Percentiles rank a stretch among this genome's conserved stretches.
These are phyloP conservation scores for Cordia subcordata DNA, from an alignment of 257 asterid genomes.

Conservation along the genomic window DNA sequence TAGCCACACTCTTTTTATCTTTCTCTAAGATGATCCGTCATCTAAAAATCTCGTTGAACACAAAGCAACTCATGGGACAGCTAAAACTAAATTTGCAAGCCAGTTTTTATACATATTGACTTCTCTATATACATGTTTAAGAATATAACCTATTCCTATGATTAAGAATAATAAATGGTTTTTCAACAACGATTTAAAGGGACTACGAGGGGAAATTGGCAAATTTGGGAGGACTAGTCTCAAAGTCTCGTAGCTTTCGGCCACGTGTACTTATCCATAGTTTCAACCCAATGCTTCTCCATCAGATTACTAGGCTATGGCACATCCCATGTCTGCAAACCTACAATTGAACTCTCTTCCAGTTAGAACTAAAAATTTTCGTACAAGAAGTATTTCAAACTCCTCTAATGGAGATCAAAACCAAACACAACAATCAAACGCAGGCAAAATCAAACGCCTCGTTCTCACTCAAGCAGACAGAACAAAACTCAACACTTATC, in stretches of 20 bases:
- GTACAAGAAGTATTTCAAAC: conserved; percentile 12
- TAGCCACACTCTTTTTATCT: too few species aligned
- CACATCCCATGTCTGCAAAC: neutral
- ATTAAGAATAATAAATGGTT: too few species aligned
- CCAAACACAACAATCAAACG: conserved; percentile 8
- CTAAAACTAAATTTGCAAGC: too few species aligned
- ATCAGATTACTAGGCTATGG: neutral
- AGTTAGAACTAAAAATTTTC: neutral
- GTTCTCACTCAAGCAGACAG: conserved; percentile 56
- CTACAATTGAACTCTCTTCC: neutral
- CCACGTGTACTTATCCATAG: neutral
- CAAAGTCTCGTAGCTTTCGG: neutral
- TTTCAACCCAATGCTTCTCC: neutral
- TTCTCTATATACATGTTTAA: too few species aligned
- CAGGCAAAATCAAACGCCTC: conserved; percentile 53
- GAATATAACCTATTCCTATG: too few species aligned
- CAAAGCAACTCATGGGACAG: too few species aligned
- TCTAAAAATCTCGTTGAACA: too few species aligned
- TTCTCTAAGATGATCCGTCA: too few species aligned
- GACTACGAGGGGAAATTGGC: too few species aligned
- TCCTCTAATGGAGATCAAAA: conserved; percentile 11
- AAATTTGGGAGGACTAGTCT: too few species aligned
- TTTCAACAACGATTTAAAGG: too few species aligned
- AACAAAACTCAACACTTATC: conserved; percentile 45
- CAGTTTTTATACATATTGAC: too few species aligned